phyloP scores from a whole-genome alignment of 23 red algal species.

The Gracilariopsis chorda region DNA sequence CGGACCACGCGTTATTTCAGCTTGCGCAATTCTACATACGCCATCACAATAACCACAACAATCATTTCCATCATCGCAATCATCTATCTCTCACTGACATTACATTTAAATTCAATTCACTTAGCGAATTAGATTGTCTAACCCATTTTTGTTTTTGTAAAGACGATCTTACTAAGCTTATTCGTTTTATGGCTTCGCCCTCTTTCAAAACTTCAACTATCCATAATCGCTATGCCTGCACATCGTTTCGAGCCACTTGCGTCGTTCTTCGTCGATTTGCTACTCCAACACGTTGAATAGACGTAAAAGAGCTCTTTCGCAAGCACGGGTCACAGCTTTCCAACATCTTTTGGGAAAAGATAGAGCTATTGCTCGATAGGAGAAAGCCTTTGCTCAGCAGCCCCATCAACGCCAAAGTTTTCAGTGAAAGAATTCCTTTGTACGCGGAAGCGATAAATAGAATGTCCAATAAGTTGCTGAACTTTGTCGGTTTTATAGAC shows the following conservation, averaged over 20 bases:
- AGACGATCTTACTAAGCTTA: neutral
- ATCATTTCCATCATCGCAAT: no score
- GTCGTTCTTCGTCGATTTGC: neutral
- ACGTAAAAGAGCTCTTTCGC: neutral
- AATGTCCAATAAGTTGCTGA: neutral
- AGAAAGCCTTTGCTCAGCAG: no score
- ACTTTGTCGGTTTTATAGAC: neutral
- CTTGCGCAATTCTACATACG: no score
- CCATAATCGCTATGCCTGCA: neutral
- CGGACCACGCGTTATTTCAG: no score
- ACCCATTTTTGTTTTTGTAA: conserved; percentile 1
- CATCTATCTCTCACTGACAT: conserved; percentile 11
- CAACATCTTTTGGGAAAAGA: neutral
- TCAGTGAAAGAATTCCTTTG: no score
- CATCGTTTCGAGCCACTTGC: neutral
- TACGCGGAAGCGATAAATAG: no score
- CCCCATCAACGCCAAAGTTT: no score
- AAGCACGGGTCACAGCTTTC: neutral
- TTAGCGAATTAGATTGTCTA: neutral
- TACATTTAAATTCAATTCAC: neutral
- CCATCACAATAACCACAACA: no score
- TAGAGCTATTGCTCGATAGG: conserved; percentile 7
- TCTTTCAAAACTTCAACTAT: neutral
- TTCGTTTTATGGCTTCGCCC: neutral
- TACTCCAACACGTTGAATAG: neutral